Evolutionary conservation across 139 green algal species (phyloP), one percentile per base, ranked within the genome.

Genomic region (Chlorella sp.): DNA sequence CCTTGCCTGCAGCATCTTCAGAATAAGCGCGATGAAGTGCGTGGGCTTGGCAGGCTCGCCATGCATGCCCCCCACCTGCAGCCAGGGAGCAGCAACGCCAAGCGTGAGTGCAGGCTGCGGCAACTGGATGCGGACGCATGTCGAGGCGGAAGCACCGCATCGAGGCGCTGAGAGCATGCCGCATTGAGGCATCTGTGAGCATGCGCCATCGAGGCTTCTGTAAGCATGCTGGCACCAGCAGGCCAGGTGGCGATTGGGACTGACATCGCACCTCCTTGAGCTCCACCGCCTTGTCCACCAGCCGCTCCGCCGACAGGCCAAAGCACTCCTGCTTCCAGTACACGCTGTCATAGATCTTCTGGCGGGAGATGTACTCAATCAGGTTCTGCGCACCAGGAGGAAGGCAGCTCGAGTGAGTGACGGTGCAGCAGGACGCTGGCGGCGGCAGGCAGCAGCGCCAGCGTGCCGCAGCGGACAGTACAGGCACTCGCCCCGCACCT

Each of bases 261-360:
- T 39, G 67, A 51, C 26, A 36, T 6, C 26, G 90, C 93, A 95
- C 90, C 44, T 90, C 86, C 25, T 94, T 93, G 21, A 99, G 91
- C 25, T 96, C 91, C 47, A 99, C 95, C 28, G 95, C 97, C 67
- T 98, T 97, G 82, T 99, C 97, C 21, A 99, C 94, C n/a, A 99
- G 70, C 4, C 88, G 89, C 84, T 99, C 97, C 9, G 97, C 97
- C 51, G 91, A 96, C 79, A 99, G 89, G 4, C 93, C 98, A 86
- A 99, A 99, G 91, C 98, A 99, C 55, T 98, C 87, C 87, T 99
- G 95, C 86, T 99, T 99, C 98, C 98, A 99, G 88, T 98, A 99
- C 1, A 93, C 83, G 5, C 90, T 94, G 44, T 96, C 85, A 69
- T 99, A 98, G n/a, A 99, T 97, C 83, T 98, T 98, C 32, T 93